Conservation (phyloP, 169 alveolate genomes). For the Fabrea salina region DNA sequence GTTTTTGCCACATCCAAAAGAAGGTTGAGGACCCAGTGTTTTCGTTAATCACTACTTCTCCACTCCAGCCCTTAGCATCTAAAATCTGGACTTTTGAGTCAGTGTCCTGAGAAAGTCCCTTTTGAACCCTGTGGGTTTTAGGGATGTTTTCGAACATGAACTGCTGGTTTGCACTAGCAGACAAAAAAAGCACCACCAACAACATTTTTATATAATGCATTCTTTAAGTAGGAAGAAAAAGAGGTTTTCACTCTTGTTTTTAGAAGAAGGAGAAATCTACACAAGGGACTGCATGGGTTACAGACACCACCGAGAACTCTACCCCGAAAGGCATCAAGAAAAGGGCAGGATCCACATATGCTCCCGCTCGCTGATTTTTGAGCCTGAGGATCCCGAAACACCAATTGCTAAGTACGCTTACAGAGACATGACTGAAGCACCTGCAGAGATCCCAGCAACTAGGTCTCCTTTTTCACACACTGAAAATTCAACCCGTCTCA, state of each 20-base stretch:
- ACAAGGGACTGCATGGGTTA: conserved; percentile 68
- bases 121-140: no score
- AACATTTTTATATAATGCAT: conserved; percentile 30
- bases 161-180: no score
- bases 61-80: background rate
- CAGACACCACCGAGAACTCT: conserved; percentile 46
- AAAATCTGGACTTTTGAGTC: background rate
- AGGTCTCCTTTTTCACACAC: background rate
- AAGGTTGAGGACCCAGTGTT: conserved; percentile 10
- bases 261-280: conserved; percentile 84
- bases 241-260: conserved; percentile 61
- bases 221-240: conserved; percentile 40
- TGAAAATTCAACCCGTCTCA: background rate
- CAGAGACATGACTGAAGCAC: background rate
- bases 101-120: background rate
- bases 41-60: conserved; percentile 2
- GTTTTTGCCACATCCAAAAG: background rate
- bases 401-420: conserved; percentile 60
- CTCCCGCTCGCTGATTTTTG: conserved; percentile 78
- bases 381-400: conserved; percentile 62
- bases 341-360: conserved; percentile 81
- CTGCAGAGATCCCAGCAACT: background rate
- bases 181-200: no score
- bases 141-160: no score
- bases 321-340: conserved; percentile 50